phyloP scores from a whole-genome alignment of 2,329 filamentous ascomycete species.

The Xylariaceae sp. region DNA sequence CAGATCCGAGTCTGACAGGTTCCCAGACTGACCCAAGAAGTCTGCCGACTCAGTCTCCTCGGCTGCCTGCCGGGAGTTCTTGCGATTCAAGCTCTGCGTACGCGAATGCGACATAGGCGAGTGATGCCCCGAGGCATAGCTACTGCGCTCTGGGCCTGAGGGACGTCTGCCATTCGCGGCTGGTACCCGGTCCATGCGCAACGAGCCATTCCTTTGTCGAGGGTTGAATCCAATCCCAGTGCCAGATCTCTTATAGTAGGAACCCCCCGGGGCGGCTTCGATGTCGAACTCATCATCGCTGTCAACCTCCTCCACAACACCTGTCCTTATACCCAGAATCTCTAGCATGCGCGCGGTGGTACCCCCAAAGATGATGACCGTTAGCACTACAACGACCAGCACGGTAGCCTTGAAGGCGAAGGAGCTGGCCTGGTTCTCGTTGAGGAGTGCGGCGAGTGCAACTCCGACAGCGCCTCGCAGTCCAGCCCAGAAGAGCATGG shows the following conservation, averaged over 20 bases:
- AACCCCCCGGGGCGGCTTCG: constrained; percentile 62
- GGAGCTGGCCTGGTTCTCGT: constrained; percentile 67
- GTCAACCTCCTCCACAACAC: constrained; percentile 93
- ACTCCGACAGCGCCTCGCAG: constrained; percentile 93
- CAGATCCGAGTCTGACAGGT: constrained; percentile 49
- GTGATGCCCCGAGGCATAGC: constrained; percentile 47
- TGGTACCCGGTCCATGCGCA: constrained; percentile 48
- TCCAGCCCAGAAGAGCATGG: constrained; percentile 99
- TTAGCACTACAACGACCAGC: constrained; percentile 93
- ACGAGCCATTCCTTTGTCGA: constrained; percentile 52
- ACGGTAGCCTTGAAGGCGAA: constrained; percentile 86
- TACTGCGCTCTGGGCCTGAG: constrained; percentile 28
- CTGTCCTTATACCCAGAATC: constrained; percentile 91
- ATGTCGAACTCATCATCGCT: constrained; percentile 99
- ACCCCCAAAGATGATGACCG: constrained; percentile 97
- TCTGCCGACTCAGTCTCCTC: constrained; percentile 50
- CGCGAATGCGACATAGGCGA: constrained; percentile 37
- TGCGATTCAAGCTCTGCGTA: constrained; percentile 44
- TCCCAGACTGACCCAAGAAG: constrained; percentile 40
- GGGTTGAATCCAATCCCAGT: constrained; percentile 71
- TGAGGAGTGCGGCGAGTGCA: constrained; percentile 81
- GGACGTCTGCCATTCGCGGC: constrained; percentile 17
- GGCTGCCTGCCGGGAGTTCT: constrained; percentile 33
- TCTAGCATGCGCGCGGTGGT: constrained; percentile 97
- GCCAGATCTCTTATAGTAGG: constrained; percentile 74